Evolutionary conservation across 2,329 filamentous ascomycete species (phyloP).

Genomic region (Drechslera avenae): DNA sequence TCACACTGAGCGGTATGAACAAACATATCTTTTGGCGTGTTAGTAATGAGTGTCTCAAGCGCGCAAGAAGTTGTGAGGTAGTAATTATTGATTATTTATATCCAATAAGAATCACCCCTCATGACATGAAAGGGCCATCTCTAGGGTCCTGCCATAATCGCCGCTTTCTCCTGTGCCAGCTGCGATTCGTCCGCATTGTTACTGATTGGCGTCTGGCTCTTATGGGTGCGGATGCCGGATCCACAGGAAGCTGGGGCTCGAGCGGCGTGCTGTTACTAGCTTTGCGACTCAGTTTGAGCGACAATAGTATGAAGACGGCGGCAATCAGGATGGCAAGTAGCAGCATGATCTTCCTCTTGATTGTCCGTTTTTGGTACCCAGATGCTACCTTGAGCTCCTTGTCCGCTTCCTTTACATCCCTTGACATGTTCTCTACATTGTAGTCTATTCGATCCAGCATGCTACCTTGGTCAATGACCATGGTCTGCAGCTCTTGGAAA

Average conservation of each 20-base stretch:
- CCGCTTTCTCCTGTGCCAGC: slow-evolving; percentile 46
- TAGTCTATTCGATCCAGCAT: slow-evolving; percentile 66
- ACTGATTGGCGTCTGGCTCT: slow-evolving; percentile 23
- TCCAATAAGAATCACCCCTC: neutral
- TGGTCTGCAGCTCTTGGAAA: slow-evolving; percentile 92
- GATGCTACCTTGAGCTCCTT: slow-evolving; percentile 88
- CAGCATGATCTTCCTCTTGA: slow-evolving; percentile 91
- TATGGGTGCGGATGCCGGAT: slow-evolving; percentile 24
- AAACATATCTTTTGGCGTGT: neutral
- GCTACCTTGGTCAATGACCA: slow-evolving; percentile 68
- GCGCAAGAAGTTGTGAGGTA: slow-evolving; percentile 4
- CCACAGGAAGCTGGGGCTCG: slow-evolving; percentile 23
- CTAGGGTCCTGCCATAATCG: slow-evolving; percentile 34
- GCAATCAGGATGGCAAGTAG: slow-evolving; percentile 83
- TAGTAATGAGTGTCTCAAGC: neutral
- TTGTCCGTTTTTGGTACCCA: slow-evolving; percentile 84
- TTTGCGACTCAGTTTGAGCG: slow-evolving; percentile 71
- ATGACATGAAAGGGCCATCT: slow-evolving; percentile 15
- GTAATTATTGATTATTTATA: slow-evolving; percentile 14
- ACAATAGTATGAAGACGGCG: slow-evolving; percentile 84
- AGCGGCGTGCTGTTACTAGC: slow-evolving; percentile 26
- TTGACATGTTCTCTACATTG: slow-evolving; percentile 95
- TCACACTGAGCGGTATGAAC: neutral
- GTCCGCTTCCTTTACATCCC: slow-evolving; percentile 88
- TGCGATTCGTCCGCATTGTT: slow-evolving; percentile 26